Evolutionary conservation across 805 yeast species (phyloP), one percentile per base, ranked within the genome.

Genomic region (Ogataea zsoltii): DNA sequence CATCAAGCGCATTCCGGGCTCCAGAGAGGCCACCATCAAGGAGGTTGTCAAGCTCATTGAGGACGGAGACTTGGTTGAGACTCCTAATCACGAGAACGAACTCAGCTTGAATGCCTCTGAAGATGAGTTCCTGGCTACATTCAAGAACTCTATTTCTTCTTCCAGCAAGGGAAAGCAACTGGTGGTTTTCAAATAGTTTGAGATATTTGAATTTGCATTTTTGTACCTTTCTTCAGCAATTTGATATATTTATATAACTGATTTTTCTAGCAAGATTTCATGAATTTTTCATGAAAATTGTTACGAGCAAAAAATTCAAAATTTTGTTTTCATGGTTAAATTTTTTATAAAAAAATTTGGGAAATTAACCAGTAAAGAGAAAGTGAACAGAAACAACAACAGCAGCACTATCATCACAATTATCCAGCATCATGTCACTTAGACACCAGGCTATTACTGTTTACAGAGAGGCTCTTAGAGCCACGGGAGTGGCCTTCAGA

Each of bases 401-500:
- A 21, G 9, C 25, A 21, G 9, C 25, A 21, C 25, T 9, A 6
- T 9, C 25, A 6, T 9, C 25, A 21, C 7, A 21, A 6, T 21
- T 21, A 21, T 21, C 25, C 9, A 6, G 9, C 25, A 21, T 6
- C 25, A 56, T 56, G 61, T 55, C 62, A 41, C 19, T 56, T 17
- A 38, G 45, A 18, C 44, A 41, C 23, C 54, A 50, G 33, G 60
- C 70, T 25, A 41, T 65, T 15, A 42, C 47, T 10, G 89, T 90
- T 0, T 86, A 84, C 61, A 77, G 85, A 63, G 70, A 71, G 40
- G 85, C 88, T 2, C 65, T 85, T 28, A 75, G 88, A 54, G 88
- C 92, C 7, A 80, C 88, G 0, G 68, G 70, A 25, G 54, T 78
- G 3, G 88, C 87, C 0, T 86, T 86, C 58, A 63, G 67, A 35